Conservation (phyloP, 2,329 filamentous ascomycete species). For the Colletotrichum agaves region DNA sequence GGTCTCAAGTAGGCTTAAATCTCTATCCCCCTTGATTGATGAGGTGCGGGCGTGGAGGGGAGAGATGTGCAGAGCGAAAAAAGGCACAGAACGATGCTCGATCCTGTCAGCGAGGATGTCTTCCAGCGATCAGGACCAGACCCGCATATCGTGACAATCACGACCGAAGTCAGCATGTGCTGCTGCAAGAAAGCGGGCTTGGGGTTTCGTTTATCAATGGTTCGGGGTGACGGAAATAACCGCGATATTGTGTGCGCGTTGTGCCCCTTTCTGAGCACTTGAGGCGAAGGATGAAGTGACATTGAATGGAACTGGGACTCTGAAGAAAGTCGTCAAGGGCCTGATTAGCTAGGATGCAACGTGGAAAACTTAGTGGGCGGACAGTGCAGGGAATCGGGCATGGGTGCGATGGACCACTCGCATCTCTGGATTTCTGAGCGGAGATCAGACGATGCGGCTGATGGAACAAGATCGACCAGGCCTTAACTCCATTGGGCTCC, state of each 20-base stretch:
- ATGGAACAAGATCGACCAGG: conserved; percentile 37
- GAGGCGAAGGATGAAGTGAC: conserved; percentile 7
- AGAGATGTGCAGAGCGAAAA: neutral
- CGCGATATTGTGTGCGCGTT: neutral
- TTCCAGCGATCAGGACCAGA: neutral
- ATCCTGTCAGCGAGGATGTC: neutral
- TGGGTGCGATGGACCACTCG: conserved; percentile 36
- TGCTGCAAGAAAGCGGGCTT: conserved; percentile 16
- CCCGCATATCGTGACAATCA: conserved; percentile 8
- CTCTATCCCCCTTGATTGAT: neutral
- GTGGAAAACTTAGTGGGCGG: conserved; percentile 32
- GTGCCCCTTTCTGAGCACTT: neutral
- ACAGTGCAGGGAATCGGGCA: conserved; percentile 28
- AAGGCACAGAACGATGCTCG: neutral
- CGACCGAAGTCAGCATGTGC: conserved; percentile 1
- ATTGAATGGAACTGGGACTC: conserved; percentile 4
- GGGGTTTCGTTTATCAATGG: neutral
- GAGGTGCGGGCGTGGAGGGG: neutral
- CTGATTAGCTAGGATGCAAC: conserved; percentile 33
- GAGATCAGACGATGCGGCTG: conserved; percentile 38
- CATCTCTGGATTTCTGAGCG: conserved; percentile 35
- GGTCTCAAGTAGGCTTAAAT: neutral
- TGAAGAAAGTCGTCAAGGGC: conserved; percentile 33
- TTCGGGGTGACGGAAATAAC: neutral
- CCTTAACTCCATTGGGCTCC: conserved; percentile 11